phyloP scores from a whole-genome alignment of 176 grass and related monocot species.

The Chrysopogon serrulatus region DNA sequence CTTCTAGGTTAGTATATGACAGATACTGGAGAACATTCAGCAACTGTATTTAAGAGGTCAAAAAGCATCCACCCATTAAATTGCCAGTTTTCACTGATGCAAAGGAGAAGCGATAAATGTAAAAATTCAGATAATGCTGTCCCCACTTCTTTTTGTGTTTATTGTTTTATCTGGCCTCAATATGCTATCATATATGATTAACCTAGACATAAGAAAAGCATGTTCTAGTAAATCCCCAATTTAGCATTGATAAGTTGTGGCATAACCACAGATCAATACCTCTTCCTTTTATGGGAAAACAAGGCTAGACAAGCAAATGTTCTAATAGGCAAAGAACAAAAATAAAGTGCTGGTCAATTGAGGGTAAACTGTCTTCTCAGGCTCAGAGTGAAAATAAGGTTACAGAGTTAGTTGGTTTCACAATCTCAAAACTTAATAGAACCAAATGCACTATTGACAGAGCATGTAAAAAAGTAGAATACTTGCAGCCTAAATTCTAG shows the following conservation, averaged over 20 bases:
- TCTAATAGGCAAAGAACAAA: background rate
- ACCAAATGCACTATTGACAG: background rate
- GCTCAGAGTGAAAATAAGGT: background rate
- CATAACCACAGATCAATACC: background rate
- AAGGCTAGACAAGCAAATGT: background rate
- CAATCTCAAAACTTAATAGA: background rate
- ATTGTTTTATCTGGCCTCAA: background rate
- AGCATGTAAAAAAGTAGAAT: background rate
- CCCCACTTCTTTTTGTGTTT: background rate
- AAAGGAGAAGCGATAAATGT: background rate
- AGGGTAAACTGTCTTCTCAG: background rate
- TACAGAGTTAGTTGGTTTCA: background rate
- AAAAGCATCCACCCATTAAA: background rate
- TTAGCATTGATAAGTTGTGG: background rate
- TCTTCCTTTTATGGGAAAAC: background rate
- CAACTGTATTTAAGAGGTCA: background rate
- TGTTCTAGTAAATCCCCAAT: background rate
- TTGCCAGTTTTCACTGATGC: background rate
- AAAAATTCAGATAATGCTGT: background rate
- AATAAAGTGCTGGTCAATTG: background rate
- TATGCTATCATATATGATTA: background rate
- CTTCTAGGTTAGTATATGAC: background rate
- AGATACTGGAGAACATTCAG: background rate
- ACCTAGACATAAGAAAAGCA: background rate
- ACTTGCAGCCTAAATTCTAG: background rate